phyloP scores from a whole-genome alignment of 2,329 filamentous ascomycete genomes.

The Gremmenia infestans region DNA sequence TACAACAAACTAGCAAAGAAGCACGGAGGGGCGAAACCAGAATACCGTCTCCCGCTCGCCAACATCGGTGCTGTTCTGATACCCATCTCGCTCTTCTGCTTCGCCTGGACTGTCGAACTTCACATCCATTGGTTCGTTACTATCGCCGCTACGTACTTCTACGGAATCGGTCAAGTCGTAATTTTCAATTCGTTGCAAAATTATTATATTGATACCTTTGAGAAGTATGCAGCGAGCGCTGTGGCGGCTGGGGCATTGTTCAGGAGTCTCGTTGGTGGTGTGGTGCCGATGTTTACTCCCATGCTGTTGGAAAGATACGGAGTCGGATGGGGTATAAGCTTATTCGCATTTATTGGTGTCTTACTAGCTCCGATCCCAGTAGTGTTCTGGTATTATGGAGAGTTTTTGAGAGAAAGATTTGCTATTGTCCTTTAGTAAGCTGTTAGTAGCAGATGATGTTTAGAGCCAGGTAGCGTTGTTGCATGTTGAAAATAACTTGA shows the following conservation, averaged over 20 bases:
- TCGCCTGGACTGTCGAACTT: conserved; percentile 53
- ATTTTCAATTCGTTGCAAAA: conserved; percentile 50
- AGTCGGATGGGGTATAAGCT: conserved; percentile 45
- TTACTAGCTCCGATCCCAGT: conserved; percentile 44
- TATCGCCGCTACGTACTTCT: conserved; percentile 45
- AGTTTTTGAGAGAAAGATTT: conserved; percentile 41
- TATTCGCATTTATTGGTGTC: conserved; percentile 42
- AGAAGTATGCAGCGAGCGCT: conserved; percentile 44
- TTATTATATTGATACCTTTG: conserved; percentile 49
- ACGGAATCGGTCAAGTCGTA: conserved; percentile 46
- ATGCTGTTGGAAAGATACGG: conserved; percentile 39
- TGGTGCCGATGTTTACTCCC: conserved; percentile 42
- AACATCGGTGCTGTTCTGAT: conserved; percentile 48
- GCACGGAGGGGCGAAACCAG: conserved; percentile 36
- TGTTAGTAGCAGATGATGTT: too few species aligned
- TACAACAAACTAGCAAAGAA: conserved; percentile 39
- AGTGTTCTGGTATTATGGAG: conserved; percentile 44
- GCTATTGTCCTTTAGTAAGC: conserved; percentile 30
- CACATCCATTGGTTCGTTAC: conserved; percentile 52
- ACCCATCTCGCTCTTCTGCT: conserved; percentile 53
- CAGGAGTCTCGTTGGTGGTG: conserved; percentile 40
- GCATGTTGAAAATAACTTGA: too few species aligned
- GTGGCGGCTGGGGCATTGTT: conserved; percentile 47
- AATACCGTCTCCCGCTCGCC: conserved; percentile 39
- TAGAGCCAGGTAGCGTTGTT: too few species aligned